Base-by-base conservation (phyloP, 2,329 filamentous ascomycete species). In the Pezicula rhizophila region DNA sequence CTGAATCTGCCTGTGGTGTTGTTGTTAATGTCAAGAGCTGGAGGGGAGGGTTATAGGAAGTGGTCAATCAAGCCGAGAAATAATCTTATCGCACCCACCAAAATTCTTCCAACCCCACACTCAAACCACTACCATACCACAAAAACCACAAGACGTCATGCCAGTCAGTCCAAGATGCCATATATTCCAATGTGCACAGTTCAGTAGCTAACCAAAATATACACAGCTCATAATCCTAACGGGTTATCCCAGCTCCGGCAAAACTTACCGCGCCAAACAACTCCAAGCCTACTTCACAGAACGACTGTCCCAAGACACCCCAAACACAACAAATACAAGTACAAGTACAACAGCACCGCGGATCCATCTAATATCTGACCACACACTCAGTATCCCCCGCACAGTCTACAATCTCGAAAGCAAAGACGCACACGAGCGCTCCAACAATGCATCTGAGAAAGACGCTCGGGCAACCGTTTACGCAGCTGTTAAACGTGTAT, bases 401-500 rank as follows among this genome's bases (percentile, higher is more conserved):
- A 63, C 75, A 49, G 87, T 87, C 38, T 92, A 92, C 72, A 80
- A 85, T 60, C 75, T 85, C 37, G 79, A 78, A 2, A 65, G 67
- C 17, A 68, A 81, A 18, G 75, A 76, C 2, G 75, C 74, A 4
- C 79, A 85, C 60, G 76, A 78, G 31, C 80, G 85, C 52, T 85
- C 84, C 23, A 86, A 87, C 50, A 87, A 87, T 58, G 78, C 80
- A 23, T 78, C 82, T 1, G 88, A 95, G 64, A 95, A 95, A 66
- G 85, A 92, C 68, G 88, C 87, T 1, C 80, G 88, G 23, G 88
- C 88, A 2, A 76, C 81, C 38, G 74, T 89, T 48, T 89, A 87
- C 65, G 88, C 79, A 52, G 87, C 88, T 52, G 84, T 92, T 41
- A 92, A 92, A 73, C 77, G 88, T 39, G 77, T 83, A 43, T 74